Percentiles rank a stretch among this genome's conserved stretches.
phyloP scores from a whole-genome alignment of 495 filamentous ascomycete species.

The Penicillium tannophilum region DNA sequence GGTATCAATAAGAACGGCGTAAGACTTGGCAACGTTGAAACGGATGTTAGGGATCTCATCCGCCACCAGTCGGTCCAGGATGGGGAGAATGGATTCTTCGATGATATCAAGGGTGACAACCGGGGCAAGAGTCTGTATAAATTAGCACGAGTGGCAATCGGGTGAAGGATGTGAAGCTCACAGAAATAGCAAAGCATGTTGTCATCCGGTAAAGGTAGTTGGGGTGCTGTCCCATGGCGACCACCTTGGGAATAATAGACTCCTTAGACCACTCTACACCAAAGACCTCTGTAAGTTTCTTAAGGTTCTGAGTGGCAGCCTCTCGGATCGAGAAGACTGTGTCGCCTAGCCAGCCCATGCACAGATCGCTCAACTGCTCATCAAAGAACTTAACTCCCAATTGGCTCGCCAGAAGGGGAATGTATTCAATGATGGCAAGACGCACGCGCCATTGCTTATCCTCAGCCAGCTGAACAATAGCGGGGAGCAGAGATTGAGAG shows the following conservation, averaged over 20 bases:
- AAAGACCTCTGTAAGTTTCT: slow-evolving; percentile 98
- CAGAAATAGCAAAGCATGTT: slow-evolving; percentile 95
- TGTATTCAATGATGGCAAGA: slow-evolving; percentile 98
- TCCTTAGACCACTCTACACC: slow-evolving; percentile 97
- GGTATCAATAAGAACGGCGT: slow-evolving; percentile 82
- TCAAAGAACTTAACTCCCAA: slow-evolving; percentile 98
- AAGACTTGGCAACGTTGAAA: slow-evolving; percentile 99
- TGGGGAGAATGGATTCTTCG: slow-evolving; percentile 89
- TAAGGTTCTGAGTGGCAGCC: slow-evolving; percentile 93
- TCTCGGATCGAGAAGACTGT: slow-evolving; percentile 98
- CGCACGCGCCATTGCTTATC: slow-evolving; percentile 99
- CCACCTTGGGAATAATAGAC: slow-evolving; percentile 97
- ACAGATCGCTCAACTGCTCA: slow-evolving; percentile 90
- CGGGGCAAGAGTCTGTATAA: slow-evolving; percentile 79
- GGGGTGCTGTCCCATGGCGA: slow-evolving; percentile 95
- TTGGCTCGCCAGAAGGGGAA: slow-evolving; percentile 92
- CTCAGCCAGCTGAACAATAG: slow-evolving; percentile 97
- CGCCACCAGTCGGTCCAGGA: slow-evolving; percentile 86
- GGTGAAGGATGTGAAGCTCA: slow-evolving; percentile 50
- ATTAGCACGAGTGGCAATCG: slow-evolving; percentile 29
- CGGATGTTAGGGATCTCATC: slow-evolving; percentile 99
- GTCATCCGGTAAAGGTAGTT: slow-evolving; percentile 99
- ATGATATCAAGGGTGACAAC: slow-evolving; percentile 92
- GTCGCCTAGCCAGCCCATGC: slow-evolving; percentile 99
- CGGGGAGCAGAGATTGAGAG: slow-evolving; percentile 92